Evolutionary conservation across 228 moss, liverwort and hornwort genomes (phyloP), one percentile per base, ranked within the genome.

Genomic region (Sphagnum fallax): DNA sequence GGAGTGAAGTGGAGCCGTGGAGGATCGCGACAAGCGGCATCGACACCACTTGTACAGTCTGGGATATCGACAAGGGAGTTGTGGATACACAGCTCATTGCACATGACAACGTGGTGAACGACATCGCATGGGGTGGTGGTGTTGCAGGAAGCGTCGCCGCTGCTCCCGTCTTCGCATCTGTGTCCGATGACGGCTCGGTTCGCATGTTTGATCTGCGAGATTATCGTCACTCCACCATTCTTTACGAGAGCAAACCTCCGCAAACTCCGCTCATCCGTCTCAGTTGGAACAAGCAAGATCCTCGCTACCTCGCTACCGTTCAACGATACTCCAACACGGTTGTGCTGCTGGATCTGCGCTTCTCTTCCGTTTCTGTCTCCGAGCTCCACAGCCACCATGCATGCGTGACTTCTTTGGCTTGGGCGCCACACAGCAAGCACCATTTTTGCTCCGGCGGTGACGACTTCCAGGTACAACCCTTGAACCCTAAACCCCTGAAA

Each of bases 21-120:
- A 75, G 86, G 4, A 47, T 91, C 18, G 84, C 86, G 65, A 91
- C 91, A 13, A 80, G 86, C 68, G 84, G 91, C 72, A 84, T 91
- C 49, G 91, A 91, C 76, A 87, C 91, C 0, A 91, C 88, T 47
- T 88, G 88, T 78, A 91, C 91, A n/a, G 84, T 88, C 13, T 91
- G 88, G 86, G 91, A 91, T 68, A 82, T 91, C 16, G 86, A 91
- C 62, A 75, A 78, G 68, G 91, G 84, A 15, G 72, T 84, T 0
- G 84, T 91, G 58, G 91, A 91, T 73, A 79, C 86, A 10, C 91
- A 91, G 67, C 73, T 91, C 52, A 88, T 91, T 4, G 91, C 91
- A 5, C 91, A 91, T 51, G 91, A 88, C 69, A 83, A 87, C 48
- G 91, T 74, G 12, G 91, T 91, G 0, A 78, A 86, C 32, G 91